Base-by-base conservation (phyloP, 176 grass and related monocot species). In the Leersia perrieri region DNA sequence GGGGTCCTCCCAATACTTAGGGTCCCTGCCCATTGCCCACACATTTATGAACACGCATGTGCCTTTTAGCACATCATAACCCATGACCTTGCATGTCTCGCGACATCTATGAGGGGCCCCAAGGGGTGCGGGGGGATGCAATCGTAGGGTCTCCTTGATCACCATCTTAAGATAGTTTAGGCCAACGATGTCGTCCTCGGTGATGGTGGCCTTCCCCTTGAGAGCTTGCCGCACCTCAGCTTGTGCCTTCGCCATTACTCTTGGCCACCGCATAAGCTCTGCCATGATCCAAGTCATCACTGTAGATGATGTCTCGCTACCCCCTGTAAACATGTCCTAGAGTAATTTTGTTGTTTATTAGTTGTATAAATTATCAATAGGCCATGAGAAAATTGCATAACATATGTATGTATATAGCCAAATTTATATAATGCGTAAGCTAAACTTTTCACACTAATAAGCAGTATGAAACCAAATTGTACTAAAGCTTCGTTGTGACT, bases 191-290 rank as follows among this genome's bases (percentile, higher is more conserved):
- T 82, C 78, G 4, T 82, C 55, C 2, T 77, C 71, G 12, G 7
- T 47, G 25, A 87, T 33, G 12, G 32, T 87, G 5, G 12, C 15
- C 9, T 77, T 82, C 42, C 79, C 70, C 18, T 87, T 74, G 1
- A 87, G 62, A 1, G 42, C 85, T 60, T 80, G 31, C 16, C 85
- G 66, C 39, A 87, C 79, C 47, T 87, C 85, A 7, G 16, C 66
- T 67, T 82, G 79, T 32, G 58, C 85, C 11, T 74, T 82, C 7
- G 60, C 49, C 28, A 87, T 34, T 23, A 74, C 35, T 14, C 23
- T 67, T 4, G 82, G 85, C 60, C 70, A 73, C 13, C 36, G 81
- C 31, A 87, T 1, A 0, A 87, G 61, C 62, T 87, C 85, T n/a
- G 71, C 75, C 45, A 87, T 82, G 1, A 79, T 60, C 85, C 85